A percentile compares a stretch with the other conserved stretches of the same genome.
Conservation (phyloP, 371 early-diverging fungal genomes). For the Saksenaea vasiformis region DNA sequence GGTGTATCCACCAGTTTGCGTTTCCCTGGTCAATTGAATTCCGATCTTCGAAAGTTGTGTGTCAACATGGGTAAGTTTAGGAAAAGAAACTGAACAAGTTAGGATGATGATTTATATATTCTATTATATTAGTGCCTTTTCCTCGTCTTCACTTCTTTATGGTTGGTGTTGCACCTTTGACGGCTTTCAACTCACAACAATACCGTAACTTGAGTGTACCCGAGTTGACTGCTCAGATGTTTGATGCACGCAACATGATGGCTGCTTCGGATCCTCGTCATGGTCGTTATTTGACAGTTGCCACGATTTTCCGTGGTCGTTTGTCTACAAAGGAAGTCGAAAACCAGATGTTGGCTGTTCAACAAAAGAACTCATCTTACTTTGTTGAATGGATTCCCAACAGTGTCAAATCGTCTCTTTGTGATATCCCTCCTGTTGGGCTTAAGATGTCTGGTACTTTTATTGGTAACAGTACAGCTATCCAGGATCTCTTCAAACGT, state of each 20-base stretch:
- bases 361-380: constrained; percentile 94
- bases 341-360: constrained; percentile 97
- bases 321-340: constrained; percentile 99
- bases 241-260: constrained; percentile 99
- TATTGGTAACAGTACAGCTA: constrained; percentile 98
- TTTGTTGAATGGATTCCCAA: constrained; percentile 99
- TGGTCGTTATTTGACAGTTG: constrained; percentile 97
- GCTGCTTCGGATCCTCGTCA: constrained; percentile 97
- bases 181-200: constrained; percentile 82
- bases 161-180: constrained; percentile 98
- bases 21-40: constrained; percentile 98
- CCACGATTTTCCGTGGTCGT: constrained; percentile 98
- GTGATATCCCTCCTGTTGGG: constrained; percentile 96
- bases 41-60: constrained; percentile 95
- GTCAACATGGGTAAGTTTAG: constrained; percentile 84
- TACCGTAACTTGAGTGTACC: constrained; percentile 92
- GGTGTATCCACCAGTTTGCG: constrained; percentile 96
- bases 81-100: neutral
- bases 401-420: constrained; percentile 98
- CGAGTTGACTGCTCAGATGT: constrained; percentile 97
- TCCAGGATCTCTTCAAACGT: constrained; percentile 98
- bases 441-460: constrained; percentile 98
- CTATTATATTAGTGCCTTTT: constrained; percentile 99
- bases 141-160: constrained; percentile 99
- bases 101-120: neutral